These are phyloP conservation scores for Apiospora kogelbergensis DNA, from an alignment of 2,329 filamentous ascomycete genomes.

Conservation along the genomic window DNA sequence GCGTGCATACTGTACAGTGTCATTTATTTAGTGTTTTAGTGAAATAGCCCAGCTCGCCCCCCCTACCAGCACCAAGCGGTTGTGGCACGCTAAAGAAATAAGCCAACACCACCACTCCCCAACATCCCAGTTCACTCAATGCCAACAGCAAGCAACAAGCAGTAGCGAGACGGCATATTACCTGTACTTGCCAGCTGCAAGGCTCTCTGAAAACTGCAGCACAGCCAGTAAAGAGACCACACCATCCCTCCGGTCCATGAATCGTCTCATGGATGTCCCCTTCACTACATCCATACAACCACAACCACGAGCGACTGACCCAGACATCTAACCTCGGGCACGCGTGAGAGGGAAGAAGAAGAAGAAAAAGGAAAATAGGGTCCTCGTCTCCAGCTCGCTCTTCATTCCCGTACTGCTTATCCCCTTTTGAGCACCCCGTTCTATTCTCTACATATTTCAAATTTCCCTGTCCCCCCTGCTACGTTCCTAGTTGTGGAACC, in stretches of 20 bases:
- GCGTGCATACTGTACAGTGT: not conserved
- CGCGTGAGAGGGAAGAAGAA: not conserved
- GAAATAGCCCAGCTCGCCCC: not conserved
- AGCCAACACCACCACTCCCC: not conserved
- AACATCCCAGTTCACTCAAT: constrained; percentile 4
- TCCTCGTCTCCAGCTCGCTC: not conserved
- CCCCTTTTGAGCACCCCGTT: not conserved
- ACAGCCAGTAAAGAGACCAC: not conserved
- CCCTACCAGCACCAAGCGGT: not conserved
- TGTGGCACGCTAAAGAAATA: constrained; percentile 7
- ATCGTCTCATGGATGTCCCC: not conserved
- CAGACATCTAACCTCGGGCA: not conserved
- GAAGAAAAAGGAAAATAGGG: not conserved
- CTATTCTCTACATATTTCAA: not conserved
- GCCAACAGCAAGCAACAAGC: not conserved
- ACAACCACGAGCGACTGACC: not conserved
- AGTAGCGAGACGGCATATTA: not conserved
- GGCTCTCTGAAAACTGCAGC: not conserved
- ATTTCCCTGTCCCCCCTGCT: constrained; percentile 4
- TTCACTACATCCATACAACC: not conserved
- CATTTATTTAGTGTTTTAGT: constrained; percentile 4
- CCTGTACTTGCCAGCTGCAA: not conserved
- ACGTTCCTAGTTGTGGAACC: constrained; percentile 2
- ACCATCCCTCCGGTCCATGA: not conserved
- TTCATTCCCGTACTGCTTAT: constrained; percentile 5